These are phyloP conservation scores for Lenwebbia sp. DNA, from an alignment of 345 rosid species.

Conservation along the genomic window DNA sequence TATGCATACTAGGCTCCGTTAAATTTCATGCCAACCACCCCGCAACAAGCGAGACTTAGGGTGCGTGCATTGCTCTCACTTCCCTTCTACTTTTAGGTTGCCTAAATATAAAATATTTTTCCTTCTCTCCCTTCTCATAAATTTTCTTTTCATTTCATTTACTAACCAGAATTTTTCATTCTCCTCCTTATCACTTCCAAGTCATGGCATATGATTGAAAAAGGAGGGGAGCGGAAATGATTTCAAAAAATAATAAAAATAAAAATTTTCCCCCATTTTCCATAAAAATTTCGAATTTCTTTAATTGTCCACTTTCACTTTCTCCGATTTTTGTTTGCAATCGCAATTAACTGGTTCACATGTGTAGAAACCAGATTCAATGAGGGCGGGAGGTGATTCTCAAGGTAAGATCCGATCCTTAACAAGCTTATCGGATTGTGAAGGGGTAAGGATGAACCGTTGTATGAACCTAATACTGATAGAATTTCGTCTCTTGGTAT, in stretches of 20 bases:
- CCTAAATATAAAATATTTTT: background rate
- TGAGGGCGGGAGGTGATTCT: background rate
- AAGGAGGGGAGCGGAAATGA: no score
- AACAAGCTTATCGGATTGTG: background rate
- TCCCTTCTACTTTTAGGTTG: background rate
- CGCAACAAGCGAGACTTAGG: background rate
- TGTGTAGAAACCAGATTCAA: no score
- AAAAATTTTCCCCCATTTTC: background rate
- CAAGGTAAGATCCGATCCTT: background rate
- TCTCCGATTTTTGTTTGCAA: background rate
- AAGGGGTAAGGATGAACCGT: fast-evolving
- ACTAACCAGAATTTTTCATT: no score
- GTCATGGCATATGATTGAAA: no score
- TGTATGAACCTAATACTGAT: background rate
- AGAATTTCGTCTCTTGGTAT: background rate
- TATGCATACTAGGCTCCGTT: background rate
- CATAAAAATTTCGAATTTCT: background rate
- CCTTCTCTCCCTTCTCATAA: background rate
- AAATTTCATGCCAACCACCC: background rate
- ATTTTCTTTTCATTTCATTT: no score
- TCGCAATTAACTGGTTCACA: no score
- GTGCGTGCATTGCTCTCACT: background rate
- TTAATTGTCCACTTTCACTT: background rate
- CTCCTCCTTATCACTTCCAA: background rate
- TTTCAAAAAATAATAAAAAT: no score